A percentile compares a stretch with the other conserved stretches of the same genome.
These are phyloP conservation scores for Aspergillus sp. DNA, from an alignment of 2,329 filamentous ascomycete genomes.

Conservation along the genomic window DNA sequence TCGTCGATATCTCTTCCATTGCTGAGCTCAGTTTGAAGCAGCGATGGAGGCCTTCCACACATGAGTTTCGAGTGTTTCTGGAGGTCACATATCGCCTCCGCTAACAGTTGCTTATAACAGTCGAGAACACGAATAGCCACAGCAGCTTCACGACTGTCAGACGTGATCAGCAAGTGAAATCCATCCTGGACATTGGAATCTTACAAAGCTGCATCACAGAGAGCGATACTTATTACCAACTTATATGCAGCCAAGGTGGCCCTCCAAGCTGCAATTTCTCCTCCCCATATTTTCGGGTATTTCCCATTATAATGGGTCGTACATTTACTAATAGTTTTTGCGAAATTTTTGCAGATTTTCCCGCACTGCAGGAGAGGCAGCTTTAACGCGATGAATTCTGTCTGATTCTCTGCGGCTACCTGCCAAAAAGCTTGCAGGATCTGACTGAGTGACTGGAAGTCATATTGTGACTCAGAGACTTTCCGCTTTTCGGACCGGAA, in stretches of 20 bases:
- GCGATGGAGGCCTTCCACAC: slow-evolving; percentile 14
- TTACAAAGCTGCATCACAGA: slow-evolving; percentile 22
- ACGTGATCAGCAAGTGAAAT: neutral
- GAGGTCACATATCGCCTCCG: slow-evolving; percentile 27
- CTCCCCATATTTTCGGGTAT: slow-evolving; percentile 13
- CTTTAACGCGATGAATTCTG: slow-evolving; percentile 13
- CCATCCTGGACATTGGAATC: slow-evolving; percentile 3
- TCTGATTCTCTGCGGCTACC: slow-evolving; percentile 8
- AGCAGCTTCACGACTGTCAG: slow-evolving; percentile 11
- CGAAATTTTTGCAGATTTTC: slow-evolving; percentile 14
- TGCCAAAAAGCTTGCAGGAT: slow-evolving; percentile 11
- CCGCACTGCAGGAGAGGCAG: slow-evolving; percentile 16
- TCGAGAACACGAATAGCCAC: slow-evolving; percentile 19
- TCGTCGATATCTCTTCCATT: slow-evolving; percentile 10
- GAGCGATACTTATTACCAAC: slow-evolving; percentile 21
- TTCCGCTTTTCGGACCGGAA: slow-evolving; percentile 13
- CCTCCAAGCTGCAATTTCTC: slow-evolving; percentile 16
- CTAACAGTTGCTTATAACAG: slow-evolving; percentile 29
- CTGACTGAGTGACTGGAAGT: slow-evolving; percentile 11
- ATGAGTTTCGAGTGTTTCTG: slow-evolving; percentile 27
- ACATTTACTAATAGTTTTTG: slow-evolving; percentile 11
- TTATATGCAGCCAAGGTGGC: slow-evolving; percentile 16
- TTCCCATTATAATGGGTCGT: slow-evolving; percentile 6
- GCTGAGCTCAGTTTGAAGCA: too few relatives aligned
- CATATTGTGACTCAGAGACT: slow-evolving; percentile 14